Evolutionary conservation across 805 yeast genomes (phyloP).

Genomic region (Yamadazyma sp.): DNA sequence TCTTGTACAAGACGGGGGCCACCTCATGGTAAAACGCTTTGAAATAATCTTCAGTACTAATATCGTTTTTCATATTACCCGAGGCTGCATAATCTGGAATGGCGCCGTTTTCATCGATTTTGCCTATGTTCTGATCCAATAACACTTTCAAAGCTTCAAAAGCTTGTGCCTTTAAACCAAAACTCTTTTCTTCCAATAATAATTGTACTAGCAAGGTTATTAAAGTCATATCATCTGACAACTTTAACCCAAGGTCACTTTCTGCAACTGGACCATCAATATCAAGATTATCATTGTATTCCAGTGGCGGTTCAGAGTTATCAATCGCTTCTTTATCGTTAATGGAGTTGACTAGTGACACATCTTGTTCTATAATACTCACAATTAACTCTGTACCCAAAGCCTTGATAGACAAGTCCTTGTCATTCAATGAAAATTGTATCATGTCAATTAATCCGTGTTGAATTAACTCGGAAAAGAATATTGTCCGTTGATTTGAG

Average conservation of each 20-base stretch:
- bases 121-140: conserved; percentile 55
- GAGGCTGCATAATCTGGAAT: conserved; percentile 9
- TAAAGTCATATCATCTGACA: conserved; percentile 60
- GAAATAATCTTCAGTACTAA: conserved; percentile 48
- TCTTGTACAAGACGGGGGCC: conserved; percentile 56
- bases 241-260: conserved; percentile 26
- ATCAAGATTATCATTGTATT: conserved; percentile 10
- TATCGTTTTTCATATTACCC: conserved; percentile 18
- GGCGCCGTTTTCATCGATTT: conserved; percentile 14
- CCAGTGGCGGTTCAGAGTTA: conserved; percentile 26
- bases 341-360: conserved; percentile 51
- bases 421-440: conserved; percentile 65
- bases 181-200: conserved; percentile 59
- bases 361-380: conserved; percentile 81
- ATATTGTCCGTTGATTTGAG: conserved; percentile 57
- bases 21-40: conserved; percentile 60
- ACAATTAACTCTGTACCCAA: conserved; percentile 80
- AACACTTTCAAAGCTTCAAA: conserved; percentile 78
- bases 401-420: conserved; percentile 50
- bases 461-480: conserved; percentile 62
- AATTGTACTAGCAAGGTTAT: conserved; percentile 56
- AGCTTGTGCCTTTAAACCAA: conserved; percentile 78
- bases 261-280: conserved; percentile 5
- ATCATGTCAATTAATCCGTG: conserved; percentile 71
- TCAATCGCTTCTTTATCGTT: conserved; percentile 32